phyloP scores from a whole-genome alignment of 129 eudicot species.

The Deinandra increscens region DNA sequence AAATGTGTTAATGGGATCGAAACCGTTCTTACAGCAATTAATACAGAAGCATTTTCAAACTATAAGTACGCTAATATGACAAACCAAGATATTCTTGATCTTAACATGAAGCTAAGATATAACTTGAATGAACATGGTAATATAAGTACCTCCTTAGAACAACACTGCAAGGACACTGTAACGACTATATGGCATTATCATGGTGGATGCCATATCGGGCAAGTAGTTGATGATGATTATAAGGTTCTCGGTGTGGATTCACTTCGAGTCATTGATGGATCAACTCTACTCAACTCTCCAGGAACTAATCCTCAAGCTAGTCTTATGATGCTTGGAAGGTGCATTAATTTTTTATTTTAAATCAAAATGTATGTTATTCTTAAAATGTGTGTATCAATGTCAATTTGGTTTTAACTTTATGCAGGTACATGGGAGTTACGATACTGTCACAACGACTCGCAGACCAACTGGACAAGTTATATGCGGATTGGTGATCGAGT shows the following conservation, averaged over 20 bases:
- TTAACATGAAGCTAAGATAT: conserved; percentile 46
- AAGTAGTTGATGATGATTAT: conserved; percentile 66
- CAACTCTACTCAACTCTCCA: conserved; percentile 62
- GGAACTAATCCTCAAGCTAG: conserved; percentile 98
- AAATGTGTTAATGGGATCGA: conserved; percentile 61
- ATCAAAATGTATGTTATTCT: neutral
- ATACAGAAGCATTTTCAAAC: conserved; percentile 43
- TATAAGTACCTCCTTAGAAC: conserved; percentile 45
- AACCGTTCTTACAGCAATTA: conserved; percentile 39
- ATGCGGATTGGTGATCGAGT: neutral
- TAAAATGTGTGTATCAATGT: neutral
- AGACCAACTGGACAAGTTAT: neutral
- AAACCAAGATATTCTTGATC: conserved; percentile 45
- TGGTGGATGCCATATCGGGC: conserved; percentile 76
- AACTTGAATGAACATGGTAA: conserved; percentile 56
- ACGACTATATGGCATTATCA: conserved; percentile 85
- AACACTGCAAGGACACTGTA: conserved; percentile 67
- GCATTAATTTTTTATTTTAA: conserved; percentile 23
- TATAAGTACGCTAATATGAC: conserved; percentile 39
- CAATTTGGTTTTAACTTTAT: neutral
- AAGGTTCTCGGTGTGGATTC: conserved; percentile 69
- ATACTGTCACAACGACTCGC: conserved; percentile 40
- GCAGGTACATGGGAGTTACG: conserved; percentile 71
- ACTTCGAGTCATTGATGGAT: conserved; percentile 75
- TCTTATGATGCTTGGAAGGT: conserved; percentile 94